Evolutionary conservation across 208 protist species (phyloP).

Genomic region (Naegleria gruberi): DNA sequence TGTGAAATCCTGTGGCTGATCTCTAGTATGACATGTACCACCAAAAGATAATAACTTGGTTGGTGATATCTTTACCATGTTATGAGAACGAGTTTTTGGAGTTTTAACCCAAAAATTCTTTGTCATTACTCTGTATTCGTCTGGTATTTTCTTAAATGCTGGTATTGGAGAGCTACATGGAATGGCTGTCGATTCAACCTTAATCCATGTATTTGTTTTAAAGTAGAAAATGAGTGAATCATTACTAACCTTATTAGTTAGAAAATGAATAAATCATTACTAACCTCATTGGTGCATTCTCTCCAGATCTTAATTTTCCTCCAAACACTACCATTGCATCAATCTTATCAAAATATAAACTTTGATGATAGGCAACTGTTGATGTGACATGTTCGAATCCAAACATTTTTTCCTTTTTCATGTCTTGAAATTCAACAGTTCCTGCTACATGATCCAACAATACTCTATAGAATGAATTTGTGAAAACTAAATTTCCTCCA

Average conservation of each 20-base stretch:
- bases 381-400: not conserved
- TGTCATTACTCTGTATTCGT: not conserved
- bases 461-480: not conserved
- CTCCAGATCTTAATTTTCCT: not conserved
- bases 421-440: not conserved
- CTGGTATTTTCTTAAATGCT: not conserved
- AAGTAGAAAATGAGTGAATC: not conserved
- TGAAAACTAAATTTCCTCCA: not conserved
- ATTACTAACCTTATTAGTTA: not conserved
- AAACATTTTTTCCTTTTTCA: not conserved
- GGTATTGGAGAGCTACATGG: not conserved
- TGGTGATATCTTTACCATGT: not conserved
- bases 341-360: not conserved
- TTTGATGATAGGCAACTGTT: not conserved
- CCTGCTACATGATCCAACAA: not conserved
- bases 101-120: not conserved
- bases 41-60: not conserved
- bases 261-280: not conserved
- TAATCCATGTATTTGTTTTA: not conserved
- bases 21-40: not conserved
- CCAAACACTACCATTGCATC: not conserved
- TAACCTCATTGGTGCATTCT: not conserved
- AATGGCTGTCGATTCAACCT: not conserved
- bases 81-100: not conserved
- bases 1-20: not conserved